Base-by-base conservation (phyloP, 345 rosid species). In the Geranium brycei region DNA sequence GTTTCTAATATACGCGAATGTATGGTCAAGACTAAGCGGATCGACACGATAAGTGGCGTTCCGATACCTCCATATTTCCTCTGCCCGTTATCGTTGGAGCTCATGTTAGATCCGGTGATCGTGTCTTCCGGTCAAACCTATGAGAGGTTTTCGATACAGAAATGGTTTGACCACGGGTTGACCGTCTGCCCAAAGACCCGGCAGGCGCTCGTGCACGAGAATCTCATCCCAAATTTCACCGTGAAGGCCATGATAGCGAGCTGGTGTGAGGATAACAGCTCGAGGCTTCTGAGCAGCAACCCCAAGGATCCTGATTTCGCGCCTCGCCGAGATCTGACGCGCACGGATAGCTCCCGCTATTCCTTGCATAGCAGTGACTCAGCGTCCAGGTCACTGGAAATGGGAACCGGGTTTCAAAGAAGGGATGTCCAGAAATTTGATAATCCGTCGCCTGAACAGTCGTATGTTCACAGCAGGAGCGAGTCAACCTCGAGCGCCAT, bases 61-160 rank as follows among this genome's bases (percentile, higher is more conserved):
- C 74, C 73, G 28, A 75, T 84, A 63, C 98, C 98, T 32, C 74
- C 95, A 6, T 87, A 83, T 67, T 89, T 87, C 76, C 85, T 86
- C 38, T 89, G 98, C 66, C 93, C 98, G 30, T 72, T 92, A 66
- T 92, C 97, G 16, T 77, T 86, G 67, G 93, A 89, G 65, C 95
- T 89, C 73, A 92, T 92, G 97, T 58, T 72, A 75, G 90, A 92
- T 78, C 98, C 98, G 10, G 96, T 92, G 68, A 89, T 87, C 58
- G 85, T 92, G 71, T 91, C 95, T 74, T 89, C 97, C 19, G 98
- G 98, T 60, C 93, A 87, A 81, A 92, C 98, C 62, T 92, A 82
- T 71, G 98, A 92, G 73, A 83, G 88, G 81, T 73, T 82, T 57
- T 86, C 89, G 60, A 89, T 92, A 64, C 91, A 85, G 79, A 89